These are phyloP conservation scores for Leptoxyphium fumago DNA, from an alignment of 2,329 filamentous ascomycete species.

Conservation along the genomic window DNA sequence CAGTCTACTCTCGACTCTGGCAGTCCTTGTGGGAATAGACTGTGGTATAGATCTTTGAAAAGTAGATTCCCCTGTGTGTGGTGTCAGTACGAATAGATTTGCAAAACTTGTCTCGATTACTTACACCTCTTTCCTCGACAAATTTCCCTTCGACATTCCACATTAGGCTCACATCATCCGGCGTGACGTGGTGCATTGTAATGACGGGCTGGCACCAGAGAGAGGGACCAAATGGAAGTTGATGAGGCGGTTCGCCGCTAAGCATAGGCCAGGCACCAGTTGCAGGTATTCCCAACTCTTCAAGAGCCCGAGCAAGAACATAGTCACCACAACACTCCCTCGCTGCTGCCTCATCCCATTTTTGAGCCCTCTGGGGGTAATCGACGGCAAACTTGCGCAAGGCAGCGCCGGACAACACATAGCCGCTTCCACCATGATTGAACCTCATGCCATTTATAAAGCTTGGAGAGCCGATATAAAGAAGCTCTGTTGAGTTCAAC, in stretches of 20 bases:
- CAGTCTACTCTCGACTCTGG: conserved; percentile 18
- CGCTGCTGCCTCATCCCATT: conserved; percentile 29
- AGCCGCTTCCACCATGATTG: conserved; percentile 28
- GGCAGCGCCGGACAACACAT: conserved; percentile 28
- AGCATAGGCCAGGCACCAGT: conserved; percentile 28
- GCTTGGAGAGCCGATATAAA: conserved; percentile 36
- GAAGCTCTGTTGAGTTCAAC: conserved; percentile 28
- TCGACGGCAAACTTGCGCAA: conserved; percentile 9
- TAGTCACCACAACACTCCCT: conserved; percentile 41
- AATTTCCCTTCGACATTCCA: conserved; percentile 18
- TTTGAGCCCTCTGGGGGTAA: conserved; percentile 9
- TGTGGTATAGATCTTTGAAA: no score
- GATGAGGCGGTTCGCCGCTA: conserved; percentile 27
- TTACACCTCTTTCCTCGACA: conserved; percentile 16
- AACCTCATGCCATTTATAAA: conserved; percentile 23
- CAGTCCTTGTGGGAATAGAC: conserved; percentile 4
- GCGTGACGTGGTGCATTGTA: conserved; percentile 19
- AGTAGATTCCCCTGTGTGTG: no score
- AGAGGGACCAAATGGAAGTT: conserved; percentile 23
- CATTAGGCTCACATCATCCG: conserved; percentile 11
- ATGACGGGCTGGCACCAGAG: conserved; percentile 30
- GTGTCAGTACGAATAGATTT: no score
- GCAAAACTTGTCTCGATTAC: conserved; percentile 11
- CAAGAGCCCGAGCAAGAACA: conserved; percentile 34
- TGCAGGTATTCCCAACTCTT: conserved; percentile 29